A percentile compares a stretch with the other conserved stretches of the same genome.
Evolutionary conservation across 208 protist species (phyloP).

Genomic region (Angomonas ambiguus): DNA sequence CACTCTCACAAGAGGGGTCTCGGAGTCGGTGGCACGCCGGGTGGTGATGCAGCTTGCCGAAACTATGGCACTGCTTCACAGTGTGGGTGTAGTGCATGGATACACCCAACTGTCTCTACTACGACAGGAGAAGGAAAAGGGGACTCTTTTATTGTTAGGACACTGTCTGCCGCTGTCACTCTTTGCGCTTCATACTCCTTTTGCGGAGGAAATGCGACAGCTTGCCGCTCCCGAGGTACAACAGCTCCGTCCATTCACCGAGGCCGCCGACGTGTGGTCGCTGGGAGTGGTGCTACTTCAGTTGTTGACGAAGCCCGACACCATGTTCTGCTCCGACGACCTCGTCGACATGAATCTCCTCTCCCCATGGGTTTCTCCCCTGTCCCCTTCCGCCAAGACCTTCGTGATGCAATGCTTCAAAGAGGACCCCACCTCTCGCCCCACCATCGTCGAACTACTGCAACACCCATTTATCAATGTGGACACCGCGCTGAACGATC

Average conservation of each 20-base stretch:
- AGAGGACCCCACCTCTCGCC: constrained; percentile 34
- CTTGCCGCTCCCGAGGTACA: constrained; percentile 67
- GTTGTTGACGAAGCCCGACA: constrained; percentile 30
- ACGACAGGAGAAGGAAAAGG: constrained; percentile 4
- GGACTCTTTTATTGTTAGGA: constrained; percentile 29
- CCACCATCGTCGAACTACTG: constrained; percentile 43
- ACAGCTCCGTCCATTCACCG: constrained; percentile 32
- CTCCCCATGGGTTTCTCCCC: constrained; percentile 36
- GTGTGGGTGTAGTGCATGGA: constrained; percentile 43
- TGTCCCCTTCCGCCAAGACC: constrained; percentile 36
- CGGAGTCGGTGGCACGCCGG: constrained; percentile 33
- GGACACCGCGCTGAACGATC: neutral
- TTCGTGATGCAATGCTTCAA: constrained; percentile 71
- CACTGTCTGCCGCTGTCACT: constrained; percentile 62
- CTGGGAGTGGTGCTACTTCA: constrained; percentile 66
- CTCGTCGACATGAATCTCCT: constrained; percentile 61
- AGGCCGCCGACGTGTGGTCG: constrained; percentile 68
- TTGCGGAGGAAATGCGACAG: constrained; percentile 24
- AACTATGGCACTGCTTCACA: constrained; percentile 42
- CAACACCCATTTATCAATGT: constrained; percentile 41
- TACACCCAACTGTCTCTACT: constrained; percentile 38
- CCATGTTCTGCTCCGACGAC: constrained; percentile 46
- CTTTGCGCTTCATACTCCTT: constrained; percentile 35
- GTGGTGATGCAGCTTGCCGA: constrained; percentile 24
- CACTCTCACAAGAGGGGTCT: constrained; percentile 13